Evolutionary conservation across 2,329 filamentous ascomycete species (phyloP).

Genomic region (Paraphaeosphaeria minitans): DNA sequence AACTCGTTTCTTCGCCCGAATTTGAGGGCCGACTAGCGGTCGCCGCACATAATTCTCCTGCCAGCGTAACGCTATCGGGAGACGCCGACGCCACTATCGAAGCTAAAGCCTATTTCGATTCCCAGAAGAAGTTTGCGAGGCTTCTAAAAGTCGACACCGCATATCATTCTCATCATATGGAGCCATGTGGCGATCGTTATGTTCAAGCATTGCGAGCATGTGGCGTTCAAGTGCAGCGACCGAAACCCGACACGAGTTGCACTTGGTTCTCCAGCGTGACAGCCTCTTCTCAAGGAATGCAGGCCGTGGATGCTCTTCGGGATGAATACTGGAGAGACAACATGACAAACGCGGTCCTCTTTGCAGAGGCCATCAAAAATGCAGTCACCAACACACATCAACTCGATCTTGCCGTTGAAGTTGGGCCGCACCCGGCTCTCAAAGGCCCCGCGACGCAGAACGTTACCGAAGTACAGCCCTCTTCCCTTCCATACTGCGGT

Average conservation of each 20-base stretch:
- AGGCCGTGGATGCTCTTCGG: not conserved
- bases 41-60: constrained; percentile 29
- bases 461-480: constrained; percentile 23
- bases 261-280: not conserved
- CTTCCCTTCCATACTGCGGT: constrained; percentile 24
- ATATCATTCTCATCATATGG: constrained; percentile 40
- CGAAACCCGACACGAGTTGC: not conserved
- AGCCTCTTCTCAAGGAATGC: not conserved
- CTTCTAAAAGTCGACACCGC: constrained; percentile 29
- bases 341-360: constrained; percentile 52
- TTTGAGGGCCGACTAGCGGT: constrained; percentile 24
- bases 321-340: constrained; percentile 54
- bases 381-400: constrained; percentile 33
- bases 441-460: constrained; percentile 49
- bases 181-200: constrained; percentile 16
- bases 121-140: constrained; percentile 26
- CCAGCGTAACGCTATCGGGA: constrained; percentile 31
- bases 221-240: not conserved
- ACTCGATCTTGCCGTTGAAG: constrained; percentile 49
- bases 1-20: constrained; percentile 31
- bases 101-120: constrained; percentile 11
- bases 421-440: constrained; percentile 55
- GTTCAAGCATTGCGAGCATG: constrained; percentile 8
- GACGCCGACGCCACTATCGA: constrained; percentile 17
- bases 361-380: constrained; percentile 49